These are phyloP conservation scores for Xylaria intraflava DNA, from an alignment of 495 filamentous ascomycete genomes.

Conservation along the genomic window DNA sequence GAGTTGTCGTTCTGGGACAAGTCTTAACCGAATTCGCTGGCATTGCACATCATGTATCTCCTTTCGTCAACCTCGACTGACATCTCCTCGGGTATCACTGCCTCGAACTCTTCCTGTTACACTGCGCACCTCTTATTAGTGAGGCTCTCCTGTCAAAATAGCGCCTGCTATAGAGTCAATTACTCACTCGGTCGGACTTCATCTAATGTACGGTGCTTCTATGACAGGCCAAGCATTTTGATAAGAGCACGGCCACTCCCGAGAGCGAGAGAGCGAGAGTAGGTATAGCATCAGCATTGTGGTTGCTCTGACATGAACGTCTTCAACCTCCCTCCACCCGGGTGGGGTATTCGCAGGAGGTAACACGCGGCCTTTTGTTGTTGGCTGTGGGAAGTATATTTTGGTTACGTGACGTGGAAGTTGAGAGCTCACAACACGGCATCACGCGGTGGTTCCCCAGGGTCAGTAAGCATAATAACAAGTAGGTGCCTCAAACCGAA, in stretches of 20 bases:
- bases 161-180: neutral
- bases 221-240: neutral
- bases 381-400: neutral
- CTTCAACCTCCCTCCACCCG: too few species aligned
- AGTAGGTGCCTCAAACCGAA: conserved; percentile 6
- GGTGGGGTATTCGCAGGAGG: too few species aligned
- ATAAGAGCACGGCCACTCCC: too few species aligned
- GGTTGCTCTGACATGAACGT: too few species aligned
- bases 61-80: conserved; percentile 13
- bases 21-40: conserved; percentile 18
- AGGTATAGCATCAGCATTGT: too few species aligned
- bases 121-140: neutral
- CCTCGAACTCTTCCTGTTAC: conserved; percentile 1
- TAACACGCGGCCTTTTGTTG: too few species aligned
- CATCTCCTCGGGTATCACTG: conserved; percentile 10
- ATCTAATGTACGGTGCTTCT: neutral
- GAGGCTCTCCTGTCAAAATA: neutral
- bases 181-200: neutral
- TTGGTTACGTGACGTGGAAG: neutral
- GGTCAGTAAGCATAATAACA: conserved; percentile 6
- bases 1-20: conserved; percentile 23
- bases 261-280: too few species aligned
- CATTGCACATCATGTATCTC: conserved; percentile 8
- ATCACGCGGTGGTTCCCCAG: neutral
- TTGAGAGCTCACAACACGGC: neutral